A percentile compares a stretch with the other conserved stretches of the same genome.
Evolutionary conservation across 2,329 filamentous ascomycete genomes (phyloP).

Genomic region (Teratosphaeria epicoccoides): DNA sequence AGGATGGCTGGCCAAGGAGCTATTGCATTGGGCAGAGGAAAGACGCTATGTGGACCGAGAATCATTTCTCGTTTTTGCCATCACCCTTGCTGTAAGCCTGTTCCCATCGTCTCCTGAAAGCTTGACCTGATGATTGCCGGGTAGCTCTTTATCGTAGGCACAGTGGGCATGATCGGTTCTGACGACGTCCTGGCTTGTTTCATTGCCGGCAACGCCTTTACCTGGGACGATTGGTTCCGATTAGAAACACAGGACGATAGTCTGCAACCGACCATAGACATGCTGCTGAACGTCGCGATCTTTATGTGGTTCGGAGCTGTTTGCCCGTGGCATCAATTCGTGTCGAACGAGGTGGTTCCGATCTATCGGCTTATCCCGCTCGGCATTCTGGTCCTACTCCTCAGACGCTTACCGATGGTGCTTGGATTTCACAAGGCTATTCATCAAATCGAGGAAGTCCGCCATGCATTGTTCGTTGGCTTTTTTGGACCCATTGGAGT

Average conservation of each 20-base stretch:
- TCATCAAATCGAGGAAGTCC: conserved; percentile 62
- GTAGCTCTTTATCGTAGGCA: conserved; percentile 74
- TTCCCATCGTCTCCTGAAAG: neutral
- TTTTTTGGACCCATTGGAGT: conserved; percentile 93
- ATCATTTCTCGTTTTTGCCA: conserved; percentile 77
- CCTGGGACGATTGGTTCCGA: conserved; percentile 91
- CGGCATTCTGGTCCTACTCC: conserved; percentile 63
- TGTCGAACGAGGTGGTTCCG: conserved; percentile 57
- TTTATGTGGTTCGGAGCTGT: conserved; percentile 89
- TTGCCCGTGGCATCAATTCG: conserved; percentile 67
- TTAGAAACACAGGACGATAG: conserved; percentile 81
- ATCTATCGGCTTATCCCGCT: conserved; percentile 62
- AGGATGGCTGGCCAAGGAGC: conserved; percentile 70
- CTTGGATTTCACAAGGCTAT: conserved; percentile 61
- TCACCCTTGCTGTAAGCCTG: conserved; percentile 58
- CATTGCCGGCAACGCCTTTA: conserved; percentile 81
- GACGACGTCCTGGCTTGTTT: conserved; percentile 90
- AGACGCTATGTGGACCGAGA: conserved; percentile 74
- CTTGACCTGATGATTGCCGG: conserved; percentile 3
- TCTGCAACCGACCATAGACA: conserved; percentile 87
- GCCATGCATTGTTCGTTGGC: conserved; percentile 74
- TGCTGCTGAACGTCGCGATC: conserved; percentile 79
- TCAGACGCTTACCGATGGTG: conserved; percentile 69
- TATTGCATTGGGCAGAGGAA: conserved; percentile 76
- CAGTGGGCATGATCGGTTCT: conserved; percentile 74